Base-by-base conservation (phyloP, 306 rosid genomes). In the Fagus sylvatica region DNA sequence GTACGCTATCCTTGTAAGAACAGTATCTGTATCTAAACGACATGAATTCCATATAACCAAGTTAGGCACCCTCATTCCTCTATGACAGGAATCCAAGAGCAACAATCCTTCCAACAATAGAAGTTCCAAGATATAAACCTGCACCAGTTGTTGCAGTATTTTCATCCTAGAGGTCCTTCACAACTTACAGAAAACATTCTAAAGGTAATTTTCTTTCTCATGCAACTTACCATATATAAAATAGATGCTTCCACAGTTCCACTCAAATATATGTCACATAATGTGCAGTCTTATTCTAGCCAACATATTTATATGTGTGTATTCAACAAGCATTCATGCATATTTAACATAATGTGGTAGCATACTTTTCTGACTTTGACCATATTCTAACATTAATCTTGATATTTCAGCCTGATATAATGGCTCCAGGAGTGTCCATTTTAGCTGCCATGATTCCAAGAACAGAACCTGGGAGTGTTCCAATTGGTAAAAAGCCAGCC, bases 81-180 rank as follows among this genome's bases (percentile, higher is more conserved):
- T 49, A 46, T 64, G 46, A 78, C 72, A 95, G 98, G 87, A 87
- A 83, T 7, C 93, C 98, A 79, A 85, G 76, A 54, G 97, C 93
- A 60, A 85, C 90, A 81, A 86, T 95, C 82, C 93, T 91, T 81
- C 86, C 88, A 74, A 85, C 98, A 22, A 74, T 65, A 62, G 91
- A 81, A 78, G 86, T 86, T 80, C 78, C 72, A 28, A 79, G 78
- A 70, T 36, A 79, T 37, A 89, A 79, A 69, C 98, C 97, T 39
- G 89, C 98, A 49, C 98, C 98, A 56, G 54, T 74, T 37, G 95
- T 95, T 22, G 97, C 98, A 48, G 87, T 78, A 78, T 95, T 95
- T 88, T 95, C 98, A 33, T 91, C 98, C 98, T 0, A 90, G 95
- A 76, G 98, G 98, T 71, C 98, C 98, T 65, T 84, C 95, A n/a